Conservation (phyloP, 2,329 filamentous ascomycete species). For the Coniella lustricola region DNA sequence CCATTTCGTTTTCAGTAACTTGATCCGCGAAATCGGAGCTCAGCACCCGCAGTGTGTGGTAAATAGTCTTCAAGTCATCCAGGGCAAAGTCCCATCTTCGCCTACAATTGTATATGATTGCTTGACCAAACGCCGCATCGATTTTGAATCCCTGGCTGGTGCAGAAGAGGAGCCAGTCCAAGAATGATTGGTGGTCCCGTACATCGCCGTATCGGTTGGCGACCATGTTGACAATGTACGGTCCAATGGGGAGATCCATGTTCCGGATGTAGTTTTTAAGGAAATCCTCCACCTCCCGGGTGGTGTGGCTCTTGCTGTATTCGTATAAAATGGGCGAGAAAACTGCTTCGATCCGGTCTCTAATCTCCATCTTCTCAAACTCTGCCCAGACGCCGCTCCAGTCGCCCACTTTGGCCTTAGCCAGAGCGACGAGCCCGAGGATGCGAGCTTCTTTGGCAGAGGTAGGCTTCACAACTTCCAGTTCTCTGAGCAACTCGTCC, state of each 20-base stretch:
- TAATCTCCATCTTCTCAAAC: conserved; percentile 25
- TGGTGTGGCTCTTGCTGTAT: conserved; percentile 32
- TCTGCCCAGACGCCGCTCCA: conserved; percentile 32
- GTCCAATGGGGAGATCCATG: conserved; percentile 29
- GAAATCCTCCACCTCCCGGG: conserved; percentile 33
- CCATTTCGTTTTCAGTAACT: conserved; percentile 28
- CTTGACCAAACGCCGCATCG: conserved; percentile 31
- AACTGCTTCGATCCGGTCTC: conserved; percentile 21
- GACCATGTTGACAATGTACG: conserved; percentile 33
- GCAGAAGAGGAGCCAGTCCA: conserved; percentile 36
- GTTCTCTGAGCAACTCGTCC: conserved; percentile 23
- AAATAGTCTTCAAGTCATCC: conserved; percentile 28
- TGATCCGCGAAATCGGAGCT: conserved; percentile 28
- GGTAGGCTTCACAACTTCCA: conserved; percentile 21
- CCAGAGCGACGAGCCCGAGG: conserved; percentile 29
- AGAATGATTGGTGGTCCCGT: conserved; percentile 31
- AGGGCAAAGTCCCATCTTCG: conserved; percentile 32
- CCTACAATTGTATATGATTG: conserved; percentile 32
- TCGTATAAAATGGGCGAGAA: conserved; percentile 33
- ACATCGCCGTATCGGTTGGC: conserved; percentile 35
- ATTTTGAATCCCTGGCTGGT: conserved; percentile 27
- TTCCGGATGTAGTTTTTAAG: conserved; percentile 29
- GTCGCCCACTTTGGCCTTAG: conserved; percentile 31
- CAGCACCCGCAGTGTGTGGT: conserved; percentile 26
- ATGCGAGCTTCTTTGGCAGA: conserved; percentile 27